Base-by-base conservation (phyloP, 257 asterid species). In the Solanum chaucha region DNA sequence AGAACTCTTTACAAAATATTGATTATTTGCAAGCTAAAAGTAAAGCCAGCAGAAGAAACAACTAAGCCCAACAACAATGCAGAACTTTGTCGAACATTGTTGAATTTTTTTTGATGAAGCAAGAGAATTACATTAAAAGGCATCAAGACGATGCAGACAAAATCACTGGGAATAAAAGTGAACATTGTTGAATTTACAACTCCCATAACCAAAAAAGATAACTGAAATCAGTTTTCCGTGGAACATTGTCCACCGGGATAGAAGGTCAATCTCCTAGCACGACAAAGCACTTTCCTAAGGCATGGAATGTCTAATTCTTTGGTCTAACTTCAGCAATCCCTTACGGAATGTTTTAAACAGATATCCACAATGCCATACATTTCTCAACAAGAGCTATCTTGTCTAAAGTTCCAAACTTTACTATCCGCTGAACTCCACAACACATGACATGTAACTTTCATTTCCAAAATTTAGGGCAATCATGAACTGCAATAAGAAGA, bases 31-130 rank as follows among this genome's bases (percentile, higher is more conserved):
- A 15, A 68, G 44, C 84, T 83, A 84, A 84, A 73, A 28, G 82
- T 41, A 71, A 86, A 58, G 51, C 71, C 81, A 83, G 44, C 82
- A 77, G 36, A 36, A 41, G 28, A 88, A 78, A 75, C 83, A 84
- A 86, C 85, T 82, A 61, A 88, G 85, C 89, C 44, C 75, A 86
- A 40, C 83, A 87, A 59, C 73, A 90, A 89, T 70, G 85, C 91
- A 89, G 92, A 89, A 87, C 89, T 84, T 78, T 65, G 84, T 71
- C 28, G 8, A 71, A 34, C 9, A 9, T 71, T 32, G 36, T 78
- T n/a, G 26, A 86, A 1, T 44, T 44, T 44, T 51, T 51, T 51
- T 15, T 51, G 8, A 51, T 51, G 61, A 51, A 51, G n/a, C 61
- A 51, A 17, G 61, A 51, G 61, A 51, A 51, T 2, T 51, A 15